Evolutionary conservation across 2,329 filamentous ascomycete genomes (phyloP).

Genomic region (Raffaelea albimanens): DNA sequence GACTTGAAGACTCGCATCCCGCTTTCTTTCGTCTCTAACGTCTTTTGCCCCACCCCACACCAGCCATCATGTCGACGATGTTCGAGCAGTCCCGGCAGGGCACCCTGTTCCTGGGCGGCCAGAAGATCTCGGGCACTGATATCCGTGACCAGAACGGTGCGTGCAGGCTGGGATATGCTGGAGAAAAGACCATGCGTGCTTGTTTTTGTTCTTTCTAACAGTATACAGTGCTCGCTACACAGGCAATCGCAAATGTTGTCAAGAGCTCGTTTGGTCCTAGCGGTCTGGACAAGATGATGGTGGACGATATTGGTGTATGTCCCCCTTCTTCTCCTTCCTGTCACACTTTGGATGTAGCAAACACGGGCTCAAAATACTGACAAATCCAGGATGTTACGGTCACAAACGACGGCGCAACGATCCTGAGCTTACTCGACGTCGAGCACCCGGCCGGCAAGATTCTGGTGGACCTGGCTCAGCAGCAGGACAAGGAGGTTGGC

Average conservation of each 20-base stretch:
- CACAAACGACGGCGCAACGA: conserved; percentile 97
- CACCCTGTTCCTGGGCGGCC: conserved; percentile 90
- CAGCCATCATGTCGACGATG: conserved; percentile 70
- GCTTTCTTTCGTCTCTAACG: too few relatives aligned
- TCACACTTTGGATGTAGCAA: too few relatives aligned
- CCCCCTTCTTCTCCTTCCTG: too few relatives aligned
- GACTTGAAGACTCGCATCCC: too few relatives aligned
- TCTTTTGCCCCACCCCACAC: neutral
- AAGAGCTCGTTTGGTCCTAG: conserved; percentile 98
- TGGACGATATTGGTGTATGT: conserved; percentile 91
- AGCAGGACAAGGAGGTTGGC: conserved; percentile 98
- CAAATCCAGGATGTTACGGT: conserved; percentile 77
- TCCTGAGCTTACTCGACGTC: conserved; percentile 88
- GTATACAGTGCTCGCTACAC: conserved; percentile 80
- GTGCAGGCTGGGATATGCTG: conserved; percentile 3
- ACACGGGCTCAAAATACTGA: neutral
- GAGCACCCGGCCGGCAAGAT: conserved; percentile 99
- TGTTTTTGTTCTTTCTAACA: conserved; percentile 14
- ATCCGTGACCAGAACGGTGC: conserved; percentile 93
- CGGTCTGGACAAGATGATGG: conserved; percentile 99
- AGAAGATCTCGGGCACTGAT: conserved; percentile 94
- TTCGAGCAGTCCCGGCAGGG: conserved; percentile 94
- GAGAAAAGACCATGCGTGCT: neutral
- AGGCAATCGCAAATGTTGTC: conserved; percentile 96
- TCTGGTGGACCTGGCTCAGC: conserved; percentile 90